Evolutionary conservation across 2,329 filamentous ascomycete species (phyloP).

Genomic region (Trichocomaceae sp.): DNA sequence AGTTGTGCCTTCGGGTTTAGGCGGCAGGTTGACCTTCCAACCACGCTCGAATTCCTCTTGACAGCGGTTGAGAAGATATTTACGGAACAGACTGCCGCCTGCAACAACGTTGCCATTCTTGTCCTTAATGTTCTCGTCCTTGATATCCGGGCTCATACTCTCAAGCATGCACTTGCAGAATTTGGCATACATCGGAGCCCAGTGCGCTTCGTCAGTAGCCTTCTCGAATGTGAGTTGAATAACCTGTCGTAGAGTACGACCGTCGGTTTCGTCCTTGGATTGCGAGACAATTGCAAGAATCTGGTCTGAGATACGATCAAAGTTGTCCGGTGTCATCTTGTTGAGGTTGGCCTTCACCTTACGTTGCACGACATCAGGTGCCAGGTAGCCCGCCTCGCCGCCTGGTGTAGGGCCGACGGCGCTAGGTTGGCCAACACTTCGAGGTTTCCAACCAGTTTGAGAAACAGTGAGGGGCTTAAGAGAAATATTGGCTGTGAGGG

Average conservation of each 20-base stretch:
- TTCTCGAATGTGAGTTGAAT: slow-evolving; percentile 99
- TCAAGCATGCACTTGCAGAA: slow-evolving; percentile 98
- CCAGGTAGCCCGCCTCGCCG: slow-evolving; percentile 56
- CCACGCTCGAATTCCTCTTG: slow-evolving; percentile 98
- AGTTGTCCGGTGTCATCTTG: slow-evolving; percentile 99
- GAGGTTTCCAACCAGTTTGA: slow-evolving; percentile 81
- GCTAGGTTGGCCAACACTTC: slow-evolving; percentile 52
- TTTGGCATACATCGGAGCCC: slow-evolving; percentile 97
- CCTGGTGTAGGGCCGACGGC: slow-evolving; percentile 42
- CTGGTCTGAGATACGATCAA: slow-evolving; percentile 89
- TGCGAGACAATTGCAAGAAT: slow-evolving; percentile 88
- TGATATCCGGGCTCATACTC: slow-evolving; percentile 89
- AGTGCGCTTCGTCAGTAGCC: slow-evolving; percentile 95
- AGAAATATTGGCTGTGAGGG: slow-evolving; percentile 75
- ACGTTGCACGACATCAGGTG: slow-evolving; percentile 89
- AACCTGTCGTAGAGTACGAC: slow-evolving; percentile 89
- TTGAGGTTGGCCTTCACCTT: slow-evolving; percentile 98
- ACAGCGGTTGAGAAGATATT: slow-evolving; percentile 96
- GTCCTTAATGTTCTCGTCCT: slow-evolving; percentile 90
- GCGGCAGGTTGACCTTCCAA: slow-evolving; percentile 83
- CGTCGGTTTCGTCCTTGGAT: slow-evolving; percentile 91
- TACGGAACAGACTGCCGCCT: slow-evolving; percentile 91
- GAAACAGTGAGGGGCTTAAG: slow-evolving; percentile 72
- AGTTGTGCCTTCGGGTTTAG: slow-evolving; percentile 64
- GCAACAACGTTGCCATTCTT: slow-evolving; percentile 81